A percentile compares a stretch with the other conserved stretches of the same genome.
phyloP scores from a whole-genome alignment of 257 asterid species.

The Plantago elongata region DNA sequence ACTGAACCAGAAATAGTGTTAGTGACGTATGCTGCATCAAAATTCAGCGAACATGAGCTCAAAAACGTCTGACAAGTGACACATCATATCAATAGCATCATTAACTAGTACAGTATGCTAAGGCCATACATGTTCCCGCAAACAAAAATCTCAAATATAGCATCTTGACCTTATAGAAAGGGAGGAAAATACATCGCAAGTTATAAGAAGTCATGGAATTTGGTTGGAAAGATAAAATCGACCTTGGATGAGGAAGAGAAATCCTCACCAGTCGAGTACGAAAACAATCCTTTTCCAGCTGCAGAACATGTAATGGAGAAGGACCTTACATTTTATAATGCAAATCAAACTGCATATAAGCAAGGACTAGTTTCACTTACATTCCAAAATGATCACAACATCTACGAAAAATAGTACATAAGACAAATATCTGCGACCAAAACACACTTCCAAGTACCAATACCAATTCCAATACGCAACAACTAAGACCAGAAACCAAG shows the following conservation, averaged over 20 bases:
- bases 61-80: background rate
- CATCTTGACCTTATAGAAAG: slow-evolving; percentile 1
- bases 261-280: slow-evolving; percentile 21
- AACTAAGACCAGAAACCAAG: too few relatives aligned
- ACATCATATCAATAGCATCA: background rate
- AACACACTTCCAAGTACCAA: too few relatives aligned
- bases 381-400: too few relatives aligned
- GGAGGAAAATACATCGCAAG: background rate
- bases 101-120: background rate
- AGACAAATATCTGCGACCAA: too few relatives aligned
- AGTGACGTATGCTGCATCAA: slow-evolving; percentile 5
- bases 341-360: slow-evolving; percentile 26
- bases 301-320: slow-evolving; percentile 24
- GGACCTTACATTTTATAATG: slow-evolving; percentile 30
- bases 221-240: slow-evolving; percentile 8
- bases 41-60: background rate
- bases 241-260: slow-evolving; percentile 25
- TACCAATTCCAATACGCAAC: too few relatives aligned
- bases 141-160: background rate
- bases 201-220: background rate
- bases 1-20: slow-evolving; percentile 32
- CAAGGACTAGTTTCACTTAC: slow-evolving; percentile 11
- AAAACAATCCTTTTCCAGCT: slow-evolving; percentile 24
- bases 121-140: slow-evolving; percentile 3
- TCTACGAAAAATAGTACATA: too few relatives aligned